Conservation (phyloP, 2,329 filamentous ascomycete genomes). For the Domatiomyces globalis region DNA sequence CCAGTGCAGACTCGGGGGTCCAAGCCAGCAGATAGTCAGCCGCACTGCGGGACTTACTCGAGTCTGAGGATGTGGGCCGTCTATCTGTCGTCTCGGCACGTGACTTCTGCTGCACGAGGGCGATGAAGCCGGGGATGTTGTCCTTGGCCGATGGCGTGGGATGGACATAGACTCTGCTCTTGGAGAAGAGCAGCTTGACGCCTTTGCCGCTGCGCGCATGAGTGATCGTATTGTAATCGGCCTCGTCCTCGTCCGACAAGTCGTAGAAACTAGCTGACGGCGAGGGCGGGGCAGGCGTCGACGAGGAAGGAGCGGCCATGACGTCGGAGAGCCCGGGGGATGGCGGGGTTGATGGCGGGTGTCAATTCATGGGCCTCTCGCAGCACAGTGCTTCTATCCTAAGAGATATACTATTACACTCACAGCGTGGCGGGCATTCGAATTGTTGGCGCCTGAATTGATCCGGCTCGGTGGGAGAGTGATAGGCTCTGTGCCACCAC, state of each 20-base stretch:
- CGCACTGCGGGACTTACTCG: slow-evolving; percentile 30
- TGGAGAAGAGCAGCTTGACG: slow-evolving; percentile 86
- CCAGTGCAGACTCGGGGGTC: slow-evolving; percentile 79
- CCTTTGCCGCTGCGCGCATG: slow-evolving; percentile 63
- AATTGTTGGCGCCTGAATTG: neutral
- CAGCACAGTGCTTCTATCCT: neutral
- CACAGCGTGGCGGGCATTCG: neutral
- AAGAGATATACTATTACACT: neutral
- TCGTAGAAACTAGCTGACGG: slow-evolving; percentile 85
- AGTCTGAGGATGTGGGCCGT: slow-evolving; percentile 30
- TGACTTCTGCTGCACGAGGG: slow-evolving; percentile 74
- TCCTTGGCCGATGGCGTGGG: slow-evolving; percentile 86
- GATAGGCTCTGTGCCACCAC: too few relatives aligned
- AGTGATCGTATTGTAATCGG: slow-evolving; percentile 85
- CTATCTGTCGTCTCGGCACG: slow-evolving; percentile 18
- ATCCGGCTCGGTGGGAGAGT: neutral
- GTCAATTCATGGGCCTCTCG: neutral
- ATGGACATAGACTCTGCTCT: slow-evolving; percentile 98
- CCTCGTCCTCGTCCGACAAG: slow-evolving; percentile 90
- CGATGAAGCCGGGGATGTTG: slow-evolving; percentile 89
- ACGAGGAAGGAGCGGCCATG: neutral
- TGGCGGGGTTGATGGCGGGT: neutral
- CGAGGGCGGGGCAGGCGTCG: slow-evolving; percentile 37
- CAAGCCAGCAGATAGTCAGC: slow-evolving; percentile 75
- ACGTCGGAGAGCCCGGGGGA: neutral